Evolutionary conservation across 2,329 filamentous ascomycete genomes (phyloP).

Genomic region (Chlorencoelia australis): DNA sequence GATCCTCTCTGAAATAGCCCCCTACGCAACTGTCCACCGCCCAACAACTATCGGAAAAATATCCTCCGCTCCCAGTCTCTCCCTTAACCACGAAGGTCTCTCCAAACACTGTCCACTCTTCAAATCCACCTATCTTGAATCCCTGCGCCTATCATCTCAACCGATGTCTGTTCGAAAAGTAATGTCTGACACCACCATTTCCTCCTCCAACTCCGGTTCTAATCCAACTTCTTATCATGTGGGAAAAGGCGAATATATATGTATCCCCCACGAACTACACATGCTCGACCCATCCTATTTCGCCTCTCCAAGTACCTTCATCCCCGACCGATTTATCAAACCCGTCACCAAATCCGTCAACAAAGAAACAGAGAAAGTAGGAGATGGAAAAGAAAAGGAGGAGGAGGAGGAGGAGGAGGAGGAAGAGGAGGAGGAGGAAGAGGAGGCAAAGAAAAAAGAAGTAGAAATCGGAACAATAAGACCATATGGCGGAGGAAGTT

Average conservation of each 20-base stretch:
- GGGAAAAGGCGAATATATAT: slow-evolving; percentile 32
- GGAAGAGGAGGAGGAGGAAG: too few relatives aligned
- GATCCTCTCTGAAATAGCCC: slow-evolving; percentile 35
- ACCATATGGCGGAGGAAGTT: slow-evolving; percentile 38
- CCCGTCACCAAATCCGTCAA: too few relatives aligned
- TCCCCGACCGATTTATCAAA: slow-evolving; percentile 36
- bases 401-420: too few relatives aligned
- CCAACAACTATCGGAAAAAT: slow-evolving; percentile 21
- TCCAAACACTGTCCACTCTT: slow-evolving; percentile 35
- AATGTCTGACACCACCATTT: slow-evolving; percentile 28
- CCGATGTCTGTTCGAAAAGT: slow-evolving; percentile 34
- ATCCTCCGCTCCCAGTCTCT: slow-evolving; percentile 29
- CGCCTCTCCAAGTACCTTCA: slow-evolving; percentile 31
- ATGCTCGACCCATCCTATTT: slow-evolving; percentile 33
- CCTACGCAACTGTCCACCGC: slow-evolving; percentile 31
- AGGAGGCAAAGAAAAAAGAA: background rate
- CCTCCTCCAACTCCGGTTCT: slow-evolving; percentile 12
- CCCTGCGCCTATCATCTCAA: slow-evolving; percentile 34
- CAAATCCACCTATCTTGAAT: slow-evolving; percentile 36
- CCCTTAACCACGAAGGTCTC: slow-evolving; percentile 32
- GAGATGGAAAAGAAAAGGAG: too few relatives aligned
- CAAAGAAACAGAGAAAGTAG: too few relatives aligned
- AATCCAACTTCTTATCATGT: slow-evolving; percentile 31
- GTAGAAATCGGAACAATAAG: slow-evolving; percentile 29
- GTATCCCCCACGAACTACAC: slow-evolving; percentile 34